These are phyloP conservation scores for Geranium brycei DNA, from an alignment of 345 rosid genomes.

Conservation along the genomic window DNA sequence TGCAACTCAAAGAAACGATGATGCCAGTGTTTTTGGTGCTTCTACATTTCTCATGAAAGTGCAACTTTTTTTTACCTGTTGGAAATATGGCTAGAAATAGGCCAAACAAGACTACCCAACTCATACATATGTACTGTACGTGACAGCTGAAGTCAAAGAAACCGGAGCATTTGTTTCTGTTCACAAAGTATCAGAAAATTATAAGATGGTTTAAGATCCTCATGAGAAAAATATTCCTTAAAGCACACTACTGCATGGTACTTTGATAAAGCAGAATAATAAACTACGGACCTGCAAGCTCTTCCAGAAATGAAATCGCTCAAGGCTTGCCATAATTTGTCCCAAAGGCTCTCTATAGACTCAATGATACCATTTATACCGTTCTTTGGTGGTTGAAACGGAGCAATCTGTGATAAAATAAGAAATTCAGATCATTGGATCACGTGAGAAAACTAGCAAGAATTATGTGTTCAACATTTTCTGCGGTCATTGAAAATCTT, in stretches of 20 bases:
- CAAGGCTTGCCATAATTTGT: slow-evolving; percentile 48
- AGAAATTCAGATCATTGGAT: slow-evolving; percentile 4
- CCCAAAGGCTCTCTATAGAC: slow-evolving; percentile 41
- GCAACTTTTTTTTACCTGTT: slow-evolving; percentile 36
- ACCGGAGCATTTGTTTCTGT: slow-evolving; percentile 61
- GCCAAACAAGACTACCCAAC: slow-evolving; percentile 78
- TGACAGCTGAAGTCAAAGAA: slow-evolving; percentile 88
- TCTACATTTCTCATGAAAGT: not conserved
- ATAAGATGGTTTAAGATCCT: not conserved
- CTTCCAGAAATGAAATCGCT: slow-evolving; percentile 65
- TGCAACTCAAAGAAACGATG: slow-evolving; percentile 18
- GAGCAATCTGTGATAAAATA: slow-evolving; percentile 41
- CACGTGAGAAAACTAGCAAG: not conserved
- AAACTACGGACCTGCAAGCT: slow-evolving; percentile 55
- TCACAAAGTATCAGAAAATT: slow-evolving; percentile 8
- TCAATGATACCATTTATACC: slow-evolving; percentile 53
- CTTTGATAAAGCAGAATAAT: not conserved
- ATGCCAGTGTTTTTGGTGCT: too few species aligned
- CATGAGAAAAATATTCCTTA: not conserved
- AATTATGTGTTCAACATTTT: too few species aligned
- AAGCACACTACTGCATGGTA: slow-evolving; percentile 1
- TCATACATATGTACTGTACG: slow-evolving; percentile 74
- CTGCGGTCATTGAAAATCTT: too few species aligned
- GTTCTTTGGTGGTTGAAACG: slow-evolving; percentile 51
- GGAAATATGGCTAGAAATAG: slow-evolving; percentile 59